Conservation (phyloP, 1,284 basidiomycete genomes). For the Austroboletus olivaceoglutinosus region DNA sequence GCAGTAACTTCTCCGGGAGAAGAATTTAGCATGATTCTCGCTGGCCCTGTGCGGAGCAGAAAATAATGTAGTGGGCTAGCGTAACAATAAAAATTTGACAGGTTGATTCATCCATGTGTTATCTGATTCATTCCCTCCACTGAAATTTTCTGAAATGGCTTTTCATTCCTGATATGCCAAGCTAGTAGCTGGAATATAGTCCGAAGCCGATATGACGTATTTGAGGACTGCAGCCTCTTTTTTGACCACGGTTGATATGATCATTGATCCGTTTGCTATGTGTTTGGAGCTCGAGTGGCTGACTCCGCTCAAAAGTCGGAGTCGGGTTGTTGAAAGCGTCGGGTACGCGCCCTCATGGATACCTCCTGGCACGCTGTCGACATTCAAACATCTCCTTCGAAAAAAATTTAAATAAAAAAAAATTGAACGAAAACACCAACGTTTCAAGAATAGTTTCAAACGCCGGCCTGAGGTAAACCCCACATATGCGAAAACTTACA, state of each 20-base stretch:
- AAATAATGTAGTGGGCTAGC: background rate
- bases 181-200: too few species aligned
- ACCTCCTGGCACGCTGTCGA: too few species aligned
- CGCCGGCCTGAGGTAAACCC: background rate
- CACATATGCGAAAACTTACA: background rate
- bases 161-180: background rate
- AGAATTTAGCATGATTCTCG: constrained; percentile 1
- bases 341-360: constrained; percentile 5
- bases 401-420: too few species aligned
- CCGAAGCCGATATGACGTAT: background rate
- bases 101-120: constrained; percentile 1
- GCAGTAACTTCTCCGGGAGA: background rate
- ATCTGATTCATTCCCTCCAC: background rate
- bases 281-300: background rate
- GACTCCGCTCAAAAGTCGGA: constrained; percentile 1
- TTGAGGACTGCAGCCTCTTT: background rate
- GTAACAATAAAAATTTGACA: constrained; percentile 4
- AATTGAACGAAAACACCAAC: constrained; percentile 9
- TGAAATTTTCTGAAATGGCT: background rate
- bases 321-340: background rate
- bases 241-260: background rate
- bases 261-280: background rate
- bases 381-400: too few species aligned
- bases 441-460: background rate
- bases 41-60: constrained; percentile 5